Base-by-base conservation (phyloP, 2,329 filamentous ascomycete species). In the Dactylonectria estremocensis region DNA sequence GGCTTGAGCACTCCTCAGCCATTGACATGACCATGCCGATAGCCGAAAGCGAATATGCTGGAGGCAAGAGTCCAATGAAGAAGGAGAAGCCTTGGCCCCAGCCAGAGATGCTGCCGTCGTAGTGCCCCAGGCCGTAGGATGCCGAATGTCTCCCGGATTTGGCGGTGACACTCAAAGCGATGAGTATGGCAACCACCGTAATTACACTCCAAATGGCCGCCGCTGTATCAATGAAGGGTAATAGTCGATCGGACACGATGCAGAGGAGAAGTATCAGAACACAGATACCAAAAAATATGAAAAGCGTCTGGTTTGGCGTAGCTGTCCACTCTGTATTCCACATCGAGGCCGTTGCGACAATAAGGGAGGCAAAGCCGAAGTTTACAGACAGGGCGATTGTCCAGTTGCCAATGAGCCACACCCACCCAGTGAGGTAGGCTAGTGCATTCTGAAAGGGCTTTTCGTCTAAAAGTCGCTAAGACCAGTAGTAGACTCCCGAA, bases 381-480 rank as follows among this genome's bases (percentile, higher is more conserved):
- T 91, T 91, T 64, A 90, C 91, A 1, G 90, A 91, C 31, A 91
- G 90, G 2, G 89, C 89, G 55, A 93, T 81, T 37, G 89, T 88
- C 72, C 92, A 90, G 89, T 91, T 93, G 48, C 90, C 91, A 37
- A 90, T 90, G 64, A 90, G 88, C 72, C 90, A 91, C 74, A 90
- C 91, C 91, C 91, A 93, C 43, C 91, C 91, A 1, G 91, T 92
- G 65, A 91, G 86, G 84, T 90, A 93, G 46, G 89, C 91, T 18
- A 92, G 85, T 37, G 89, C 79, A 1, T 89, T 88, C 28, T 88
- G 87, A 85, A 13, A 28, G 22, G 86, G 92, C 63, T 79, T 81
- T 70, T 85, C 85, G 80, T 88, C 89, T 60, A 87, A 85, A 71
- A 93, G 85, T 73, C 88, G 82, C 66, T 91, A 90, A 5, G 91